Evolutionary conservation across 2,329 filamentous ascomycete species (phyloP).

Genomic region (Trichophyton schoenleinii): DNA sequence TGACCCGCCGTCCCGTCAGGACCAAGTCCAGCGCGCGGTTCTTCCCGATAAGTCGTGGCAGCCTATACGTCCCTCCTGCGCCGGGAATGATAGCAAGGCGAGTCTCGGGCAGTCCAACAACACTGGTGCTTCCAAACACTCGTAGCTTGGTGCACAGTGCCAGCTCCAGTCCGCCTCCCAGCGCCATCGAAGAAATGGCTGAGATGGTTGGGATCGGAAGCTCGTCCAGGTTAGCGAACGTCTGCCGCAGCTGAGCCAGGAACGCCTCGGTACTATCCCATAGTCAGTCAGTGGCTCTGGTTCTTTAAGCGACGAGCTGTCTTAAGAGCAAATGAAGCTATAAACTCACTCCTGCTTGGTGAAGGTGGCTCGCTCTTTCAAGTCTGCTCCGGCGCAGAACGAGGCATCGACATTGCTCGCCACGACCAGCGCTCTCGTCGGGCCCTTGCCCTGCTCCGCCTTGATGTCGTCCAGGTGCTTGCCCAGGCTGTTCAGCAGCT

Average conservation of each 20-base stretch:
- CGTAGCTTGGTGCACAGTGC: constrained; percentile 82
- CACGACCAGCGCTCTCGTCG: constrained; percentile 68
- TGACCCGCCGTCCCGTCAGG: constrained; percentile 75
- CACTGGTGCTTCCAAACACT: constrained; percentile 66
- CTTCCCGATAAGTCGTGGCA: constrained; percentile 69
- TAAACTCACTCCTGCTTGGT: constrained; percentile 58
- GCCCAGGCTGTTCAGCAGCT: constrained; percentile 59
- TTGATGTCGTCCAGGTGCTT: constrained; percentile 62
- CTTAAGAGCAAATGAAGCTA: neutral
- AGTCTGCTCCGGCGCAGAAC: constrained; percentile 89
- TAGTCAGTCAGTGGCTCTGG: constrained; percentile 2
- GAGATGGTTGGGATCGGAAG: constrained; percentile 85
- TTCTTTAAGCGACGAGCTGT: neutral
- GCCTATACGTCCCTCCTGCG: constrained; percentile 80
- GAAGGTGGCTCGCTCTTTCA: constrained; percentile 76
- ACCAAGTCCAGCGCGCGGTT: constrained; percentile 78
- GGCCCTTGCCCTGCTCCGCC: constrained; percentile 42
- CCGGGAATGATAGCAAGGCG: constrained; percentile 88
- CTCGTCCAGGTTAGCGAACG: constrained; percentile 57
- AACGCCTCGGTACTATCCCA: constrained; percentile 60
- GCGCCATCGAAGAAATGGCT: constrained; percentile 70
- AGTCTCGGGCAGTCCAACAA: constrained; percentile 79
- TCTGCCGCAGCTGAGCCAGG: constrained; percentile 60
- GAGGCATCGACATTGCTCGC: constrained; percentile 72
- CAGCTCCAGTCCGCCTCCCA: constrained; percentile 88